Conservation (phyloP, 1,284 basidiomycete genomes). For the Boletus mariae region DNA sequence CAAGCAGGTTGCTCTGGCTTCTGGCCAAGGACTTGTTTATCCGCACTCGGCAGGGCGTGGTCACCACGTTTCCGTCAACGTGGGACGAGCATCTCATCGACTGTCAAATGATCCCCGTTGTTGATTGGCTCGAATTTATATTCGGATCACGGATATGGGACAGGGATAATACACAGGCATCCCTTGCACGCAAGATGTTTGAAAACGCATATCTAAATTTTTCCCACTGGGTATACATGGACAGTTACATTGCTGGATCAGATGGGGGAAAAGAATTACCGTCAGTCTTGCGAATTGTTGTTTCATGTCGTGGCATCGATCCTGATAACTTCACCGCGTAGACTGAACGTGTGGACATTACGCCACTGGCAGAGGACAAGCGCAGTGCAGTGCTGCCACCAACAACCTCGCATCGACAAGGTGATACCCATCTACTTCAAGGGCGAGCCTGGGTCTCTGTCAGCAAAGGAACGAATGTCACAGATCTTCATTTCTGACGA, state of each 20-base stretch:
- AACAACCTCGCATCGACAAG: slow-evolving; percentile 5
- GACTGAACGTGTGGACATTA: slow-evolving; percentile 6
- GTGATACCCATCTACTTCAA: slow-evolving; percentile 14
- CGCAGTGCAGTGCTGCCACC: slow-evolving; percentile 11
- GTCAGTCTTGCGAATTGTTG: not conserved
- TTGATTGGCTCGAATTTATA: slow-evolving; percentile 9
- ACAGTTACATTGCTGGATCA: not conserved
- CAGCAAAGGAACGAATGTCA: slow-evolving; percentile 1
- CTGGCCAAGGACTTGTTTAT: slow-evolving; percentile 14
- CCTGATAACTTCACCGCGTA: not conserved
- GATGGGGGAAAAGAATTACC: not conserved
- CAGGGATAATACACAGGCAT: not conserved
- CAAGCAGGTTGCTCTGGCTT: slow-evolving; percentile 12
- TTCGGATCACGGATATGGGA: slow-evolving; percentile 5
- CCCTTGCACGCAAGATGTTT: not conserved
- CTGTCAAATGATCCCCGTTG: slow-evolving; percentile 5
- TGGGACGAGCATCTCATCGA: slow-evolving; percentile 3
- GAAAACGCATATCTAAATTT: slow-evolving; percentile 9
- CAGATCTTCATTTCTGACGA: slow-evolving; percentile 12
- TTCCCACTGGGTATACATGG: slow-evolving; percentile 20
- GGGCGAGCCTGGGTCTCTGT: not conserved
- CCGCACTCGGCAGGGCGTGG: not conserved
- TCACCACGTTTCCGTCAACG: not conserved
- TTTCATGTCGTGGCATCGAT: not conserved
- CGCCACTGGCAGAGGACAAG: slow-evolving; percentile 14